phyloP scores from a whole-genome alignment of 2,329 filamentous ascomycete species.

The Xylariaceae sp. region DNA sequence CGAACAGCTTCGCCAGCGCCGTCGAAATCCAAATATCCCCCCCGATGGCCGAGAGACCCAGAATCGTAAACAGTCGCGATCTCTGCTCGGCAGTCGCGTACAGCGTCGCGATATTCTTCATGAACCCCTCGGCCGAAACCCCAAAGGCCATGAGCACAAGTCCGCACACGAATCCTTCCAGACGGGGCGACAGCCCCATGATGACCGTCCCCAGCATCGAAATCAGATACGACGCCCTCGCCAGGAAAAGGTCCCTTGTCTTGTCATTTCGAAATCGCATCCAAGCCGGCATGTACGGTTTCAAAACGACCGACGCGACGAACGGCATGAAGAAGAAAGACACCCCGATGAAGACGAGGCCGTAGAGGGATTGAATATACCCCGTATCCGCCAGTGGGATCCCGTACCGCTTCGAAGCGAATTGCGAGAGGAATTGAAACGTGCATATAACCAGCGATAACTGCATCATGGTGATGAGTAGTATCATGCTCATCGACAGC shows the following conservation, averaged over 20 bases:
- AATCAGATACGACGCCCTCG: slow-evolving; percentile 23
- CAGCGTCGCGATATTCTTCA: slow-evolving; percentile 25
- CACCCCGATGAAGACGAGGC: slow-evolving; percentile 24
- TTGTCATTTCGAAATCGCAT: slow-evolving; percentile 24
- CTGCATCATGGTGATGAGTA: slow-evolving; percentile 21
- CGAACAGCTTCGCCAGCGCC: slow-evolving; percentile 28
- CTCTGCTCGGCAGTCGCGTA: slow-evolving; percentile 28
- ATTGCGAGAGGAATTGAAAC: slow-evolving; percentile 29
- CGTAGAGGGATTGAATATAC: slow-evolving; percentile 31
- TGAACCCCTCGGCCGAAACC: slow-evolving; percentile 25
- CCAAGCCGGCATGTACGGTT: slow-evolving; percentile 17
- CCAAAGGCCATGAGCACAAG: slow-evolving; percentile 30
- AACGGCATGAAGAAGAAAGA: slow-evolving; percentile 27
- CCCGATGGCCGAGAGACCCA: slow-evolving; percentile 22
- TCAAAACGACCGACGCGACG: slow-evolving; percentile 22
- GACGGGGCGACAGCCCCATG: slow-evolving; percentile 24
- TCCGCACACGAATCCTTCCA: slow-evolving; percentile 27
- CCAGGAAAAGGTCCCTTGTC: slow-evolving; percentile 28
- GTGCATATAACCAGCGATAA: slow-evolving; percentile 22
- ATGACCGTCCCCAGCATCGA: slow-evolving; percentile 24
- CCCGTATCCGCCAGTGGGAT: slow-evolving; percentile 30
- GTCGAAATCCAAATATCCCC: slow-evolving; percentile 27
- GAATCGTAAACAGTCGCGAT: slow-evolving; percentile 28
- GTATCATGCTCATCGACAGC: slow-evolving; percentile 22
- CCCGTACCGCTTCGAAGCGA: slow-evolving; percentile 30